Percentiles rank a stretch among this genome's conserved stretches.
phyloP scores from a whole-genome alignment of 805 yeast species.

The Saccharomycopsis babjevae region DNA sequence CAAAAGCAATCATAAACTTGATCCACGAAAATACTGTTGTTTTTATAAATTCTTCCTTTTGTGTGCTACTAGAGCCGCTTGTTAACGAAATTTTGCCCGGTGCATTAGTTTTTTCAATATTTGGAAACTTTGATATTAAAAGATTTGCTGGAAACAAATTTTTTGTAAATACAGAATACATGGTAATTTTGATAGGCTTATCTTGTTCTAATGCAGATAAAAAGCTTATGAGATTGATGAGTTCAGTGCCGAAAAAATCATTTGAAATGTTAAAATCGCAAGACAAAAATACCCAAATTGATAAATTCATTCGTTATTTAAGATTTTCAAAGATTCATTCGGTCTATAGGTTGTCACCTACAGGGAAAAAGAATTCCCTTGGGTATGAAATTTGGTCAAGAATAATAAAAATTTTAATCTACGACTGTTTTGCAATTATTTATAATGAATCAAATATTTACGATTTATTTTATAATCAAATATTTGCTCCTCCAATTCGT shows the following conservation, averaged over 20 bases:
- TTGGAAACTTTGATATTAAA: not conserved
- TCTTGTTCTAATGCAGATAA: not conserved
- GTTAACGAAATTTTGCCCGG: not conserved
- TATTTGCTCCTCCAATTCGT: slow-evolving; percentile 5
- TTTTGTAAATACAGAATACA: not conserved
- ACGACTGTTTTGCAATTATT: slow-evolving; percentile 9
- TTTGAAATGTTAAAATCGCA: not conserved
- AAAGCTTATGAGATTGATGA: not conserved
- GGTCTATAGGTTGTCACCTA: not conserved
- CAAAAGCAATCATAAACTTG: not conserved
- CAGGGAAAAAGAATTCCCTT: not conserved
- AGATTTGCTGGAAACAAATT: not conserved
- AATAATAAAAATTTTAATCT: slow-evolving; percentile 2
- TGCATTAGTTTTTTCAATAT: not conserved
- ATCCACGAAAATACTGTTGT: not conserved
- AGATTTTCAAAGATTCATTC: not conserved
- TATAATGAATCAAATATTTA: not conserved
- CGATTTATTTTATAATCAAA: slow-evolving; percentile 1
- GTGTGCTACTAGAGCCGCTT: not conserved
- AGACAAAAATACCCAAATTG: not conserved
- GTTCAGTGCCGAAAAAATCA: not conserved
- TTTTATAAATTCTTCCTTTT: not conserved
- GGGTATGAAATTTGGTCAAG: not conserved
- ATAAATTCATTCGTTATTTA: not conserved
- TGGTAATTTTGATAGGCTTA: not conserved